Evolutionary conservation across 768 basidiomycete species (phyloP).

Genomic region (Collybiopsis confluens): DNA sequence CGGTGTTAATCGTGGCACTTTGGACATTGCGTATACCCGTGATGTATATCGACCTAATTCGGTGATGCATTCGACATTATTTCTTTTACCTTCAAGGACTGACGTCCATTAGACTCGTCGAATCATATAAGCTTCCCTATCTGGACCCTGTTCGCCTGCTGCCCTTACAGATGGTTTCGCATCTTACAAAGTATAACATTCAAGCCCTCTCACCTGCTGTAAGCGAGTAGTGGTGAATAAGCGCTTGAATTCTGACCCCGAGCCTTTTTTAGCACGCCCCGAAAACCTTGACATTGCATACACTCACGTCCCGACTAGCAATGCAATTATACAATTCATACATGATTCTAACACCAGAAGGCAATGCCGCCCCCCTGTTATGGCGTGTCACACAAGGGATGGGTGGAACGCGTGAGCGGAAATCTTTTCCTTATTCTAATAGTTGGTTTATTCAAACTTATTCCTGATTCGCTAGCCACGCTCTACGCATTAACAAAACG

Average conservation of each 20-base stretch:
- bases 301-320: slow-evolving; percentile 58
- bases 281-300: slow-evolving; percentile 50
- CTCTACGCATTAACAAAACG: slow-evolving; percentile 64
- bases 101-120: slow-evolving; percentile 54
- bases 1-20: slow-evolving; percentile 68
- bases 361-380: slow-evolving; percentile 70
- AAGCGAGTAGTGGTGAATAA: slow-evolving; percentile 20
- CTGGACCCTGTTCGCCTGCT: slow-evolving; percentile 65
- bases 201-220: slow-evolving; percentile 72
- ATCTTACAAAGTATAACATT: slow-evolving; percentile 69
- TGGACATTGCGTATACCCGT: slow-evolving; percentile 80
- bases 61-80: too few relatives aligned
- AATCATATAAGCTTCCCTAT: slow-evolving; percentile 75
- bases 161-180: slow-evolving; percentile 54
- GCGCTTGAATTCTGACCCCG: neutral
- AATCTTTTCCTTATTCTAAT: neutral
- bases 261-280: slow-evolving; percentile 56
- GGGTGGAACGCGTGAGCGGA: slow-evolving; percentile 68
- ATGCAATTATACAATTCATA: slow-evolving; percentile 48
- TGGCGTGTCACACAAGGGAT: slow-evolving; percentile 72
- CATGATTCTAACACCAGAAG: slow-evolving; percentile 64
- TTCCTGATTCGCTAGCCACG: slow-evolving; percentile 50
- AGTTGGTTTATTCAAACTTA: too few relatives aligned
- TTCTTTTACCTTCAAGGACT: slow-evolving; percentile 8
- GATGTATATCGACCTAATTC: too few relatives aligned